Conservation (phyloP, 164 flowering plant species). For the Tinospora cordifolia region DNA sequence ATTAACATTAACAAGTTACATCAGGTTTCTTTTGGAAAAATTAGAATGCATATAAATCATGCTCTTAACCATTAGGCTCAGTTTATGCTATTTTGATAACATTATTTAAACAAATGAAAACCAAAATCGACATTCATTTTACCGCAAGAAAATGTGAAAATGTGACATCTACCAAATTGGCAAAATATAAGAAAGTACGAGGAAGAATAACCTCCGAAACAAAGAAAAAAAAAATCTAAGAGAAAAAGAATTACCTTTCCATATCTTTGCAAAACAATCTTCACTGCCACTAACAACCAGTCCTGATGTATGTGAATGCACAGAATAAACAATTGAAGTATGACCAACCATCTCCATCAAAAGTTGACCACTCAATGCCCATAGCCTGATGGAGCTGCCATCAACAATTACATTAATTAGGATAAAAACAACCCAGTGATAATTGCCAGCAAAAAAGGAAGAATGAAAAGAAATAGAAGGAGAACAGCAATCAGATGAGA, state of each 20-base stretch:
- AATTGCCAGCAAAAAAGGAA: not conserved
- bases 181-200: not conserved
- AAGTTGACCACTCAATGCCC: constrained; percentile 81
- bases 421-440: not conserved
- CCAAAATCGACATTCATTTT: not conserved
- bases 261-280: constrained; percentile 85
- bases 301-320: constrained; percentile 78
- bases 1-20: no score
- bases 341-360: constrained; percentile 98
- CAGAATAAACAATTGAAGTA: constrained; percentile 89
- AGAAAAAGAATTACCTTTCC: constrained; percentile 64
- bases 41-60: no score
- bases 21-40: no score
- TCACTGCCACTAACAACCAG: constrained; percentile 89
- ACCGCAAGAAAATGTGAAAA: not conserved
- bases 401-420: constrained; percentile 6
- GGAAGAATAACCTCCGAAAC: not conserved
- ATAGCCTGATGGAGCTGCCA: constrained; percentile 72
- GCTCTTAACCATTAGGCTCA: no score
- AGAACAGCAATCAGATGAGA: not conserved
- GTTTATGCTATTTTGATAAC: not conserved
- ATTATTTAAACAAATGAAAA: not conserved
- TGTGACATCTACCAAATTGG: not conserved
- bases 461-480: not conserved
- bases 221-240: not conserved